Conservation (phyloP, 164 flowering plant genomes). For the Nymphaea colorata region DNA sequence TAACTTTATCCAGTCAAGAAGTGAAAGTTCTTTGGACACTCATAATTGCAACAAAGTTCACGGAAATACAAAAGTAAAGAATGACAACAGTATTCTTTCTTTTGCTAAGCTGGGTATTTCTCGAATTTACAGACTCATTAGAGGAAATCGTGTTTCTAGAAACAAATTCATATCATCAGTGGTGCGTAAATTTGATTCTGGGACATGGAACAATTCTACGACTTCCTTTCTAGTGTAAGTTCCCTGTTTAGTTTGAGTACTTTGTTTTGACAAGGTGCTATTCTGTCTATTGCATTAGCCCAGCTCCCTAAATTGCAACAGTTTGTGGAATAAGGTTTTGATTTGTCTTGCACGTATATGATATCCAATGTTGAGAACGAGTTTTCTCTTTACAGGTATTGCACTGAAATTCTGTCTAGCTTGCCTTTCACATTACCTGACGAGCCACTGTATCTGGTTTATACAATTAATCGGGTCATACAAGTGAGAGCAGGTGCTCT, state of each 20-base stretch:
- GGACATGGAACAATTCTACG: slow-evolving; percentile 32
- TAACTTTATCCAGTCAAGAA: slow-evolving; percentile 53
- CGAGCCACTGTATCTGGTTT: slow-evolving; percentile 90
- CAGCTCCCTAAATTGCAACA: too few relatives aligned
- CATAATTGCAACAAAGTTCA: slow-evolving; percentile 29
- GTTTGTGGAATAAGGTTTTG: background rate
- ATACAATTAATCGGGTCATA: slow-evolving; percentile 73
- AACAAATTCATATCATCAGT: slow-evolving; percentile 95
- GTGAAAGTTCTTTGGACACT: slow-evolving; percentile 15
- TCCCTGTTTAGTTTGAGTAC: background rate
- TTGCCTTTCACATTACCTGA: slow-evolving; percentile 81
- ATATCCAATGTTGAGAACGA: slow-evolving; percentile 1
- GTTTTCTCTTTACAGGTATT: slow-evolving; percentile 50
- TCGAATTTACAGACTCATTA: slow-evolving; percentile 86
- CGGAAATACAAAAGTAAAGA: slow-evolving; percentile 42
- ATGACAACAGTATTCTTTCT: slow-evolving; percentile 40
- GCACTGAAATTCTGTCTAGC: slow-evolving; percentile 80
- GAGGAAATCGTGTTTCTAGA: slow-evolving; percentile 80
- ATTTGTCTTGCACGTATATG: background rate
- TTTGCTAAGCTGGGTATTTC: slow-evolving; percentile 78
- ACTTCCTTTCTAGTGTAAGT: slow-evolving; percentile 79
- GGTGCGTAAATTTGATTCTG: slow-evolving; percentile 75
- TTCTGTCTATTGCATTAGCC: too few relatives aligned
- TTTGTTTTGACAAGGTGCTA: too few relatives aligned
- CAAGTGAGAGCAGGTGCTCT: slow-evolving; percentile 87